A percentile compares a stretch with the other conserved stretches of the same genome.
Conservation (phyloP, 2,329 filamentous ascomycete species). For the Westerdykella ornata region DNA sequence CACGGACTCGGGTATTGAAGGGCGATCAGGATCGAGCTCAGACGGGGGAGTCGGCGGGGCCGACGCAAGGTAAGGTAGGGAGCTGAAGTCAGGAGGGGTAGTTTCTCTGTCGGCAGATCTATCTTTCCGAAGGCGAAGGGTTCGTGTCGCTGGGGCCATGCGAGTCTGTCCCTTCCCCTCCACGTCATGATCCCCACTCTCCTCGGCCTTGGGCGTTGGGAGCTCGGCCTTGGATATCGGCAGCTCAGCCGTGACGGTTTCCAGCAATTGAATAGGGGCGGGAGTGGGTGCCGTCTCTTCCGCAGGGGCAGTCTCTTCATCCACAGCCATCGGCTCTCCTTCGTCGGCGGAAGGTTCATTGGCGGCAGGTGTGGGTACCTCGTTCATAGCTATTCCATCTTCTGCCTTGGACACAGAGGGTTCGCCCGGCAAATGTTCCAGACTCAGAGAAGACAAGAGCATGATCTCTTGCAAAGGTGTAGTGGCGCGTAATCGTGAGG, state of each 20-base stretch:
- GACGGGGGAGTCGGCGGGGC: slow-evolving; percentile 40
- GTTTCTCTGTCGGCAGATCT: slow-evolving; percentile 29
- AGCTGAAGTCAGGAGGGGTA: slow-evolving; percentile 36
- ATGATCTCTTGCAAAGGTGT: slow-evolving; percentile 42
- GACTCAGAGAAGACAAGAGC: slow-evolving; percentile 36
- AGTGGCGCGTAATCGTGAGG: slow-evolving; percentile 38
- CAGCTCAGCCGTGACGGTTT: slow-evolving; percentile 13
- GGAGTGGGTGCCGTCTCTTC: slow-evolving; percentile 17
- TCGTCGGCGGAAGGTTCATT: neutral
- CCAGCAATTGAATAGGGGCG: slow-evolving; percentile 10
- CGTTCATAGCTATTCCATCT: slow-evolving; percentile 7
- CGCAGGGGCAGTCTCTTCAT: slow-evolving; percentile 11
- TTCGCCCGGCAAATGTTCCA: slow-evolving; percentile 22
- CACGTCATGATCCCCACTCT: slow-evolving; percentile 28
- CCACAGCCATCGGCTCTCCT: neutral
- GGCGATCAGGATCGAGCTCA: slow-evolving; percentile 37
- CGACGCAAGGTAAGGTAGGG: slow-evolving; percentile 43
- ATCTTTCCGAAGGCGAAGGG: slow-evolving; percentile 26
- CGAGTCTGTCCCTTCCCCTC: slow-evolving; percentile 20
- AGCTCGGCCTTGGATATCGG: slow-evolving; percentile 10
- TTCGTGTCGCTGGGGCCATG: slow-evolving; percentile 28
- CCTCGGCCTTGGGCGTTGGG: slow-evolving; percentile 33
- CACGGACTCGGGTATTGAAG: slow-evolving; percentile 30
- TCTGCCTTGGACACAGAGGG: slow-evolving; percentile 16
- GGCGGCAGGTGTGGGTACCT: too few species aligned